These are phyloP conservation scores for Thraustochytrium sp. DNA, from an alignment of 352 stramenopile species.

Conservation along the genomic window DNA sequence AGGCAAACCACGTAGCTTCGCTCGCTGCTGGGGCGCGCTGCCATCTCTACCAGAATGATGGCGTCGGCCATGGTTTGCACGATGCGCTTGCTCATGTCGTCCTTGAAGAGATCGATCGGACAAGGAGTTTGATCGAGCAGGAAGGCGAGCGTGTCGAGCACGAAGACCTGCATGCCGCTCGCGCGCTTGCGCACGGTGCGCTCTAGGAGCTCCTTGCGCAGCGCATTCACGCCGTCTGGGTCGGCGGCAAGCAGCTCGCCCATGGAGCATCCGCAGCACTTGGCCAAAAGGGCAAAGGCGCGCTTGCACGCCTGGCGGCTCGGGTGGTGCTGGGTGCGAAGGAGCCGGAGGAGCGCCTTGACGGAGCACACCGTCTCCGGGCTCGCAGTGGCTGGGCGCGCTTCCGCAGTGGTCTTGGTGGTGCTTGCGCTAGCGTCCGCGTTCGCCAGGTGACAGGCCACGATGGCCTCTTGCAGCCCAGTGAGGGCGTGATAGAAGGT, in stretches of 20 bases:
- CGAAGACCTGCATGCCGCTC: background rate
- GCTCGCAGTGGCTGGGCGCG: no score
- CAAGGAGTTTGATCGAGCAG: background rate
- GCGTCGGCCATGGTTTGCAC: constrained; percentile 22
- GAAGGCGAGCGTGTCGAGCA: constrained; percentile 17
- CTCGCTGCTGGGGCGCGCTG: background rate
- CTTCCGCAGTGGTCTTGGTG: no score
- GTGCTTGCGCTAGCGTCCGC: background rate
- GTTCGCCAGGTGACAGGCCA: background rate
- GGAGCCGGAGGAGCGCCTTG: background rate
- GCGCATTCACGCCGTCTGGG: background rate
- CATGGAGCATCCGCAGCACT: background rate
- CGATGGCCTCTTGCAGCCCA: constrained; percentile 6
- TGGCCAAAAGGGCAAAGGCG: background rate
- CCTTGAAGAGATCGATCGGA: background rate
- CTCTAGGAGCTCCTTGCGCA: background rate
- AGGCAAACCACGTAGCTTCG: constrained; percentile 7
- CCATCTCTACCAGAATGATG: constrained; percentile 14
- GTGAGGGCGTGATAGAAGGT: background rate
- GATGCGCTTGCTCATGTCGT: constrained; percentile 4
- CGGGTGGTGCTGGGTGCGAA: background rate
- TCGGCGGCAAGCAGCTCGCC: background rate
- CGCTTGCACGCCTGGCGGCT: background rate
- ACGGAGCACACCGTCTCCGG: background rate
- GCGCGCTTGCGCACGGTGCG: background rate